Base-by-base conservation (phyloP, 306 rosid species). In the cucumber (Cucumis sativus) region DNA sequence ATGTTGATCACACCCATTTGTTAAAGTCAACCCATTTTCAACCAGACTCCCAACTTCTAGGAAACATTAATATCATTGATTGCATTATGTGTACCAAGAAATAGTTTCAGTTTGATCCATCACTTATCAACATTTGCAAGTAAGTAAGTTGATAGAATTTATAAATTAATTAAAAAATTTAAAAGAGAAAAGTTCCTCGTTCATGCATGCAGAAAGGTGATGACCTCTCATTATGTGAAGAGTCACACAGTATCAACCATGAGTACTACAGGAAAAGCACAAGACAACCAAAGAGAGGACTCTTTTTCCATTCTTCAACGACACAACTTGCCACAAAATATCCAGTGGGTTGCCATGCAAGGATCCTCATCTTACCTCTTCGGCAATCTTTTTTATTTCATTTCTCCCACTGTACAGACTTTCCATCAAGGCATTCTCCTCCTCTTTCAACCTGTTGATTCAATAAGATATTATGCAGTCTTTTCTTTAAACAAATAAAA, bases 371-470 rank as follows among this genome's bases (percentile, higher is more conserved):
- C 8, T 63, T 41, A 92, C 98, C 97, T 80, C 82, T 59, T 84
- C 75, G 65, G 43, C 83, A 77, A 90, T 83, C 60, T 33, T 80
- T 79, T 39, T 68, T 47, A 88, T 83, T 72, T 88, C 93, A 28
- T 75, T 79, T 13, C 62, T 77, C 79, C 76, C 84, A 67, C 45
- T 35, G 18, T 65, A 72, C 54, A 85, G 52, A 70, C 14, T 67
- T 69, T 86, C 88, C 47, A 73, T 39, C 63, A 92, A 69, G 43
- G 21, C 47, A 77, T 33, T 76, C 73, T 84, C 95, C 76, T 91
- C 97, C 75, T 89, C 95, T 77, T 75, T 88, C 85, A 89, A 85
- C 71, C 98, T 94, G 86, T 72, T 76, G 47, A 76, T 77, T 68
- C 61, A 78, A 75, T 70, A 43, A 49, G 77, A 85, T 68, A 18